phyloP scores from a whole-genome alignment of 441 rosid species.

The Capsella rubella region DNA sequence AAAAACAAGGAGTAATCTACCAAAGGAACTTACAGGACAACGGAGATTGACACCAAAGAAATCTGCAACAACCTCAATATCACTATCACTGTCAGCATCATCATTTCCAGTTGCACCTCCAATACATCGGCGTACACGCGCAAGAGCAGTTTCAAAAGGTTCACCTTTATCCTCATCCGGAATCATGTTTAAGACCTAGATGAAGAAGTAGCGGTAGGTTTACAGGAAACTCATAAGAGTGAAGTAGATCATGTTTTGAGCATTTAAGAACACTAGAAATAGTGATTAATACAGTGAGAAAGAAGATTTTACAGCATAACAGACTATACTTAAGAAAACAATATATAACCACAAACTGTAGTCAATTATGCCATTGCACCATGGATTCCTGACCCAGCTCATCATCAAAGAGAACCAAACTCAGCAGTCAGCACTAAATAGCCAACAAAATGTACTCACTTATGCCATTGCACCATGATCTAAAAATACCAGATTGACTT shows the following conservation, averaged over 20 bases:
- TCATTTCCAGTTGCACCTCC: slow-evolving; percentile 86
- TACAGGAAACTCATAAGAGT: background rate
- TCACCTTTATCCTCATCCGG: slow-evolving; percentile 90
- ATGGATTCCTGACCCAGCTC: background rate
- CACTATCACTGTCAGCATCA: slow-evolving; percentile 93
- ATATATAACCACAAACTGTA: background rate
- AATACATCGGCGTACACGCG: slow-evolving; percentile 87
- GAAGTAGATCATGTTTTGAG: background rate
- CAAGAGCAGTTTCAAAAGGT: slow-evolving; percentile 78
- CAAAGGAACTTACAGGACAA: slow-evolving; percentile 79
- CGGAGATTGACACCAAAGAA: slow-evolving; percentile 79
- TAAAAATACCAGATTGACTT: background rate
- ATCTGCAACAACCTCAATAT: slow-evolving; percentile 97
- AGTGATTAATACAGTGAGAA: slow-evolving; percentile 1
- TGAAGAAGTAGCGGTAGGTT: slow-evolving; percentile 15
- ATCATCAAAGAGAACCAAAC: slow-evolving; percentile 1
- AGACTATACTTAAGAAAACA: background rate
- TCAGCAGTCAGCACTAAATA: background rate
- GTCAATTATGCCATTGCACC: background rate
- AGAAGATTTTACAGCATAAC: slow-evolving; percentile 15
- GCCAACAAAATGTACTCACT: background rate
- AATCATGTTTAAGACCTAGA: slow-evolving; percentile 81
- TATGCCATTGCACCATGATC: background rate
- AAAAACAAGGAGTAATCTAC: slow-evolving; percentile 20
- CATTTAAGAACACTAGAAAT: background rate